Percentiles rank a stretch among this genome's conserved stretches.
These are phyloP conservation scores for Aureoboletus auriporus DNA, from an alignment of 768 basidiomycete genomes.

Conservation along the genomic window DNA sequence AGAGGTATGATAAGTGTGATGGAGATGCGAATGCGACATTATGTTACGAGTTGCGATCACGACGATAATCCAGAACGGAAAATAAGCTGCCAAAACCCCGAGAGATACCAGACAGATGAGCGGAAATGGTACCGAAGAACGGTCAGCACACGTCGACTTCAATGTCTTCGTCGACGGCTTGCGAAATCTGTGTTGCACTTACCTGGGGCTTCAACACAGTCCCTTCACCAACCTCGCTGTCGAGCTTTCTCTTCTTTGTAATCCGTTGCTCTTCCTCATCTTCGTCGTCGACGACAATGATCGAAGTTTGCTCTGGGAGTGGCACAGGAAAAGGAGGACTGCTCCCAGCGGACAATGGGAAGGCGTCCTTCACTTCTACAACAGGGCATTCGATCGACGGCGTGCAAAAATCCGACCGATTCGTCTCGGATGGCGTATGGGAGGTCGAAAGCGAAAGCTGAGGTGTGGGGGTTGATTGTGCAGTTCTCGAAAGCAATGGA, in stretches of 20 bases:
- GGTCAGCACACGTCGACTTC: slow-evolving; percentile 27
- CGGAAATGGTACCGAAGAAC: neutral
- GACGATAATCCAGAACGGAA: slow-evolving; percentile 4
- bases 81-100: neutral
- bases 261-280: slow-evolving; percentile 48
- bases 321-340: slow-evolving; percentile 32
- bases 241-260: slow-evolving; percentile 49
- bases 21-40: slow-evolving; percentile 17
- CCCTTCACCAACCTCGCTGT: slow-evolving; percentile 5
- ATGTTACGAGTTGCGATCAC: slow-evolving; percentile 6
- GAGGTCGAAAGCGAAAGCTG: slow-evolving; percentile 2
- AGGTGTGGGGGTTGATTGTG: slow-evolving; percentile 7
- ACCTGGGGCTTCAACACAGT: neutral
- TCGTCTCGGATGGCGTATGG: neutral
- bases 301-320: slow-evolving; percentile 36
- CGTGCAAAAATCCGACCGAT: slow-evolving; percentile 13
- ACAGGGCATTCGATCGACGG: neutral
- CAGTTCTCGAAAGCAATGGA: slow-evolving; percentile 31
- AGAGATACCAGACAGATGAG: neutral
- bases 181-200: slow-evolving; percentile 3
- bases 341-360: slow-evolving; percentile 14
- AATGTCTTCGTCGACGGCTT: slow-evolving; percentile 24
- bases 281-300: slow-evolving; percentile 59
- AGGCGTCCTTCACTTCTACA: slow-evolving; percentile 15
- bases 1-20: slow-evolving; percentile 15